phyloP scores from a whole-genome alignment of 768 basidiomycete genomes.

The Chalciporus chontae region DNA sequence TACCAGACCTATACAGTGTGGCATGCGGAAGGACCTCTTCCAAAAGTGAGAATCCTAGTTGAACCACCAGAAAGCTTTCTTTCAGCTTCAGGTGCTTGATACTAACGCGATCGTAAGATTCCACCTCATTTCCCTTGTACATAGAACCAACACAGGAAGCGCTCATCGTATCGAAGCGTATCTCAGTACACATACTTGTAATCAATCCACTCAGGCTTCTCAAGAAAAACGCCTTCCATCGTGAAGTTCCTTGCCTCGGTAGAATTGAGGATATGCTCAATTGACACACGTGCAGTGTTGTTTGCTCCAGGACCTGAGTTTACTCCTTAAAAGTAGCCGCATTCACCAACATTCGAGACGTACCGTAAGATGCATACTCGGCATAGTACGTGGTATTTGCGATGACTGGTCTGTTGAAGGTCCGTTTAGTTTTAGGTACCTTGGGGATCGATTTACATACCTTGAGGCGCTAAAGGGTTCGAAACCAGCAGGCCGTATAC shows the following conservation, averaged over 20 bases:
- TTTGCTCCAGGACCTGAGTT: slow-evolving; percentile 48
- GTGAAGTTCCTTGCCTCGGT: slow-evolving; percentile 42
- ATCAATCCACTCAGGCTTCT: slow-evolving; percentile 53
- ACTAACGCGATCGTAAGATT: too few species aligned
- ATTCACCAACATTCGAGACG: background rate
- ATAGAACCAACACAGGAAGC: too few species aligned
- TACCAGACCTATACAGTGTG: too few species aligned
- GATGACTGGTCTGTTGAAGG: slow-evolving; percentile 39
- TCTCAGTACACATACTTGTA: slow-evolving; percentile 40
- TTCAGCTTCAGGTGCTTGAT: too few species aligned
- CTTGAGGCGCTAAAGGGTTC: slow-evolving; percentile 42
- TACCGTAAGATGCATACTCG: slow-evolving; percentile 52
- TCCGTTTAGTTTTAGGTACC: background rate
- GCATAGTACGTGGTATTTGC: slow-evolving; percentile 56
- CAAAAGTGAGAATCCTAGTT: too few species aligned
- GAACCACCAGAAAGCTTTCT: too few species aligned
- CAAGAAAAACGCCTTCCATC: slow-evolving; percentile 48
- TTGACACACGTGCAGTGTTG: slow-evolving; percentile 39
- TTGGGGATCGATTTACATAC: slow-evolving; percentile 19
- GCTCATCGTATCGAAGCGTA: background rate
- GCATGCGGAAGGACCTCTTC: too few species aligned
- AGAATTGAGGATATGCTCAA: slow-evolving; percentile 45
- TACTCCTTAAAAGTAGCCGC: background rate
- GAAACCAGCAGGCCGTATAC: slow-evolving; percentile 48
- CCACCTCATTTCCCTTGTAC: too few species aligned